Evolutionary conservation across 2,329 filamentous ascomycete genomes (phyloP).

Genomic region (Ambrosiella cleistominuta): DNA sequence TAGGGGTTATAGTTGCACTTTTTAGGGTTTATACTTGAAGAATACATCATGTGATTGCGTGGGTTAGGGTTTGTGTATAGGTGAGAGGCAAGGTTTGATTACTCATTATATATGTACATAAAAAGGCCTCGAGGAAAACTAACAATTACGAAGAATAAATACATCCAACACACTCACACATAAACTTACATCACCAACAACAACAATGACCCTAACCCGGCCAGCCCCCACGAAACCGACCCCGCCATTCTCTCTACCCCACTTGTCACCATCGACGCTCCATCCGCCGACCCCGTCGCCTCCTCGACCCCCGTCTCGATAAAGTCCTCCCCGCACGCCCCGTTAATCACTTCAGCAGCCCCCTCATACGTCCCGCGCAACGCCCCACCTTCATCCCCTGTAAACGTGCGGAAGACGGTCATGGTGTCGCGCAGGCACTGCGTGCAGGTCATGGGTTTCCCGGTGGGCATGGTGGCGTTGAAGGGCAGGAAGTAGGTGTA

Average conservation of each 20-base stretch:
- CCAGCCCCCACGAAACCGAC: not conserved
- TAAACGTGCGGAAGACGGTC: constrained; percentile 56
- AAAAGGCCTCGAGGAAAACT: too few species aligned
- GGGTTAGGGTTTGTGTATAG: too few species aligned
- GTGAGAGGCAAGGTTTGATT: too few species aligned
- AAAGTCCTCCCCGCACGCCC: constrained; percentile 40
- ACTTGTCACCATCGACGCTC: not conserved
- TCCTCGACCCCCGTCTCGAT: constrained; percentile 34
- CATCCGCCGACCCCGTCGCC: constrained; percentile 11
- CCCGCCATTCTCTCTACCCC: not conserved
- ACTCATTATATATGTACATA: too few species aligned
- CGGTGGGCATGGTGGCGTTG: constrained; percentile 51
- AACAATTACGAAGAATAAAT: too few species aligned
- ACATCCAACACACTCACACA: too few species aligned
- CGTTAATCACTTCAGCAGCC: constrained; percentile 59
- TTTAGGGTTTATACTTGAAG: too few species aligned
- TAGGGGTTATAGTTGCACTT: too few species aligned
- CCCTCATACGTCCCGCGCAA: constrained; percentile 50
- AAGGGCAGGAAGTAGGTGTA: constrained; percentile 79
- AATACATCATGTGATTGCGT: too few species aligned
- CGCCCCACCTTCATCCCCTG: constrained; percentile 45
- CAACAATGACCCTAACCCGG: too few species aligned
- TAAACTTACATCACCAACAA: too few species aligned
- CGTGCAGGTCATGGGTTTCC: constrained; percentile 52
- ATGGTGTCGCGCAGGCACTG: constrained; percentile 65